phyloP scores from a whole-genome alignment of 2,329 filamentous ascomycete genomes.

The Phialemonium atrogriseum region DNA sequence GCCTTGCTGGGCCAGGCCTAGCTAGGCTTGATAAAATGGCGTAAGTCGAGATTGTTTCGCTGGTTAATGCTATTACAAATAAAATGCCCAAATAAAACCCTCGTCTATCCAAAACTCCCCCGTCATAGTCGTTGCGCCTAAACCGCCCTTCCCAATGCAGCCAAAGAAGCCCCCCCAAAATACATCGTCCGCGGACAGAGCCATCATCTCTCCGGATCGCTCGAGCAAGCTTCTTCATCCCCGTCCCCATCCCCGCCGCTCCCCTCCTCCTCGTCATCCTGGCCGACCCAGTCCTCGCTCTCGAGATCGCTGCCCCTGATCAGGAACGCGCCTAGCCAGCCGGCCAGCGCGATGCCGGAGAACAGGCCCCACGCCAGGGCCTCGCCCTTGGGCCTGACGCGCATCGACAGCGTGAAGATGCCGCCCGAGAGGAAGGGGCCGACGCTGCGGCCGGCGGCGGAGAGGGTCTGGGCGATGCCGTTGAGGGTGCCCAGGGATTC shows the following conservation, averaged over 20 bases:
- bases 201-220: no score
- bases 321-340: slow-evolving; percentile 71
- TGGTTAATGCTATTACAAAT: no score
- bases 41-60: no score
- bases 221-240: slow-evolving; percentile 8
- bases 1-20: no score
- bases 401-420: slow-evolving; percentile 71
- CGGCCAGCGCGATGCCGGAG: slow-evolving; percentile 70
- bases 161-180: no score
- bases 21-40: no score
- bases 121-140: no score
- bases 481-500: slow-evolving; percentile 84
- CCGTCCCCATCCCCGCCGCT: slow-evolving; percentile 12
- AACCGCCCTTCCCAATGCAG: no score
- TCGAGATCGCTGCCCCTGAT: slow-evolving; percentile 59
- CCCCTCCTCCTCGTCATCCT: slow-evolving; percentile 21
- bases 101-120: no score
- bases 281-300: slow-evolving; percentile 45
- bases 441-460: slow-evolving; percentile 78
- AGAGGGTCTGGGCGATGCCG: slow-evolving; percentile 87
- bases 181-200: no score
- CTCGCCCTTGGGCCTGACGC: slow-evolving; percentile 72
- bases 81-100: no score
- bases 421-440: slow-evolving; percentile 84
- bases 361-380: slow-evolving; percentile 81